Conservation (phyloP, 768 basidiomycete species). For the Russula vinacea region DNA sequence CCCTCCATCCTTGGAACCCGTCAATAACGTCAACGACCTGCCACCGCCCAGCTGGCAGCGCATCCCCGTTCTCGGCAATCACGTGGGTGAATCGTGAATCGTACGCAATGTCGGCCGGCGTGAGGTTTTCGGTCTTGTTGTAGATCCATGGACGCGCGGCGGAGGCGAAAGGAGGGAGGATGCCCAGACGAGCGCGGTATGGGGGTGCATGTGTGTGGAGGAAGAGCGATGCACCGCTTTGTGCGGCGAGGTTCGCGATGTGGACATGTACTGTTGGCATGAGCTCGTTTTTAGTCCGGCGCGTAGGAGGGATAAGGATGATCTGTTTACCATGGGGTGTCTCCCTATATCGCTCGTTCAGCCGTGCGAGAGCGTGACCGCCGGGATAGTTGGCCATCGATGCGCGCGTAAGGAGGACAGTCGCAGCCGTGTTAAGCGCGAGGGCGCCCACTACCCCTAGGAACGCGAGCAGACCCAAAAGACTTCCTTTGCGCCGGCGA, state of each 20-base stretch:
- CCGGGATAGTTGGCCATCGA: conserved; percentile 88
- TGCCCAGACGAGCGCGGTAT: conserved; percentile 35
- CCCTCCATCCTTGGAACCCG: conserved; percentile 45
- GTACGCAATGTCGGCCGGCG: conserved; percentile 41
- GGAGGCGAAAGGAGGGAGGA: conserved; percentile 24
- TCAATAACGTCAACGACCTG: conserved; percentile 42
- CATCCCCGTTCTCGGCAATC: conserved; percentile 48
- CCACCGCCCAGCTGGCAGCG: conserved; percentile 41
- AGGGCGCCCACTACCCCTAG: conserved; percentile 50
- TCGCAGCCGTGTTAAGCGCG: conserved; percentile 50
- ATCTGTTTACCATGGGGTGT: conserved; percentile 35
- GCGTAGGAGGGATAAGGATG: neutral
- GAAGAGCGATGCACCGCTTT: conserved; percentile 89
- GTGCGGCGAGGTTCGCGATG: conserved; percentile 80
- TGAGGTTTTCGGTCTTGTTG: conserved; percentile 75
- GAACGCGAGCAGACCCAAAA: conserved; percentile 47
- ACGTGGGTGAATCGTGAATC: conserved; percentile 54
- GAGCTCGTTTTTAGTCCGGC: conserved; percentile 19
- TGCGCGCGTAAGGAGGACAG: conserved; percentile 50
- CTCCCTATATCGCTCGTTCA: conserved; percentile 54
- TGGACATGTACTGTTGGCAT: conserved; percentile 57
- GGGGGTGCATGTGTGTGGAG: conserved; percentile 65
- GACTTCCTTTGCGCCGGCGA: conserved; percentile 46
- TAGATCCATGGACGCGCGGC: conserved; percentile 53
- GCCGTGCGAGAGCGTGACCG: conserved; percentile 59